These are phyloP conservation scores for Pseudomonodictys pantanalensis DNA, from an alignment of 495 filamentous ascomycete species.

Conservation along the genomic window DNA sequence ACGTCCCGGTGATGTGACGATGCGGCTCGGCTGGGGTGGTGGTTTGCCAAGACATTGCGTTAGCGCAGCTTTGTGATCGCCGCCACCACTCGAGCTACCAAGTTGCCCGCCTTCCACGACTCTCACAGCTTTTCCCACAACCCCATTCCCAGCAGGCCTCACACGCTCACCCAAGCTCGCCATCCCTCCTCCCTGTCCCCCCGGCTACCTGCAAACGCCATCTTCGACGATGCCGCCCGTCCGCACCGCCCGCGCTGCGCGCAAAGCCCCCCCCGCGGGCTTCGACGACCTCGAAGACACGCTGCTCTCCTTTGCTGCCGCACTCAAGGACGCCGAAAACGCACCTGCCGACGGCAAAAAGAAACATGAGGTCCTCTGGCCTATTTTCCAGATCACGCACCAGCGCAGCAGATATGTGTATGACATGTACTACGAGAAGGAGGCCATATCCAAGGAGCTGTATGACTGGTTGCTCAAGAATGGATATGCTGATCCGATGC, in stretches of 20 bases:
- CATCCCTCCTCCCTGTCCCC: not conserved
- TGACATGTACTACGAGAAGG: slow-evolving; percentile 96
- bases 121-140: not conserved
- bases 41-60: slow-evolving; percentile 5
- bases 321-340: slow-evolving; percentile 98
- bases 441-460: slow-evolving; percentile 83
- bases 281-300: slow-evolving; percentile 98
- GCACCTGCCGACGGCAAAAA: slow-evolving; percentile 69
- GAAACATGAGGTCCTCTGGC: slow-evolving; percentile 89
- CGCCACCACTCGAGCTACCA: not conserved
- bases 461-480: slow-evolving; percentile 99
- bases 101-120: not conserved
- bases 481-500: slow-evolving; percentile 84
- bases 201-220: not conserved
- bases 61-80: not conserved
- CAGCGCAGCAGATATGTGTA: slow-evolving; percentile 94
- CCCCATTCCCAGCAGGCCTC: not conserved
- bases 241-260: slow-evolving; percentile 62
- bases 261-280: slow-evolving; percentile 89
- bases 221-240: slow-evolving; percentile 74
- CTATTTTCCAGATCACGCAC: slow-evolving; percentile 95
- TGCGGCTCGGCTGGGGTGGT: slow-evolving; percentile 9
- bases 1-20: slow-evolving; percentile 10
- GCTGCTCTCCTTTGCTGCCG: slow-evolving; percentile 90
- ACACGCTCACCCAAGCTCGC: not conserved